Base-by-base conservation (phyloP, 495 filamentous ascomycete species). In the Aspergillus coremiiformis region DNA sequence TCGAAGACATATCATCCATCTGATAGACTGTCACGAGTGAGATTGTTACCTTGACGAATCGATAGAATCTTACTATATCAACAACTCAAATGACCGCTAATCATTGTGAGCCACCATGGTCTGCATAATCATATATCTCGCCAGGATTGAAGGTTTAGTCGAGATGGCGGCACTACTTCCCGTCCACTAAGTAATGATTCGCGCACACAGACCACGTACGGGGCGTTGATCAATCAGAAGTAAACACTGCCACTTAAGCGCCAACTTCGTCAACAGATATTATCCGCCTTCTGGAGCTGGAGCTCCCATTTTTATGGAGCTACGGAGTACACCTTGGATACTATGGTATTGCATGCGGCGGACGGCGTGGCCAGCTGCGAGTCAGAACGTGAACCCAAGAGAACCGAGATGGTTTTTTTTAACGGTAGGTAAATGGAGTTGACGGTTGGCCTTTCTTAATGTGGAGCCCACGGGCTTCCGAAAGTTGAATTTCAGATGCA, bases 281-380 rank as follows among this genome's bases (percentile, higher is more conserved):
- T 42, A 15, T 49, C 46, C 30, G 27, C 27, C 33, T 29, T n/a
- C 32, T 35, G 32, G 12, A 14, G 32, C 32, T 35, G 32, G 12
- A 4, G 32, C n/a, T 35, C 14, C 32, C 32, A 14, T n/a, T 14
- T 35, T 14, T n/a, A n/a, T n/a, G 12, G 33, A 26, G 32, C 32
- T 45, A 48, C 48, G 56, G n/a, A n/a, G n/a, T n/a, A n/a, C n/a
- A n/a, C 29, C 45, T 52, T 49, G 22, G 37, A 26, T 46, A n/a
- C n/a, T n/a, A 29, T 39, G 39, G 19, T 30, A 55, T 61, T 52
- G 52, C 59, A 27, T 58, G 55, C 52, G 41, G 55, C 39, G 54
- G 52, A 52, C 49, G 52, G 52, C 58, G 49, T 56, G 54, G 51
- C 49, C 19, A 41, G 45, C 55, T 60, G 55, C 61, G 53, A 60